These are phyloP conservation scores for Serendipita sp. DNA, from an alignment of 768 basidiomycete genomes.

Conservation along the genomic window DNA sequence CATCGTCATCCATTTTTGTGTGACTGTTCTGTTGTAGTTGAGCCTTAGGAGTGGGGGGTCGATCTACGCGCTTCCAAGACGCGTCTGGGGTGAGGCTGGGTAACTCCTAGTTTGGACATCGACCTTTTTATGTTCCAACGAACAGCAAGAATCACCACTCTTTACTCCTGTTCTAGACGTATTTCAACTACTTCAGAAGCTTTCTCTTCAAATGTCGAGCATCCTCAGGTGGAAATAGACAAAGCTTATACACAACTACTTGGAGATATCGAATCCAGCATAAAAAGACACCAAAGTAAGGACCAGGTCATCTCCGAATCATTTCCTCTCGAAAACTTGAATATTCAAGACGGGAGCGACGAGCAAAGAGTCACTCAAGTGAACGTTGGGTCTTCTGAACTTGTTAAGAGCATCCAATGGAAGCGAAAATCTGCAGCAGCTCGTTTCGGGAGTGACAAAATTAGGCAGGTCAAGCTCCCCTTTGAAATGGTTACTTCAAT, in stretches of 20 bases:
- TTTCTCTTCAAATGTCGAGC: background rate
- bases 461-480: conserved; percentile 59
- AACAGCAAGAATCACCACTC: background rate
- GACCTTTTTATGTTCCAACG: background rate
- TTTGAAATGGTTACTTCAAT: conserved; percentile 54
- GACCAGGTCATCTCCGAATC: background rate
- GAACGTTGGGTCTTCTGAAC: background rate
- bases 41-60: too few species aligned
- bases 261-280: background rate
- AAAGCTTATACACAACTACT: background rate
- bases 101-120: background rate
- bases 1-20: conserved; percentile 70
- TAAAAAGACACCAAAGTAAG: background rate
- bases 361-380: background rate
- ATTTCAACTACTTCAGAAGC: background rate
- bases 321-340: background rate
- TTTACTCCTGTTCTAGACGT: background rate
- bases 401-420: background rate
- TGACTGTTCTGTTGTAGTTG: background rate
- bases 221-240: background rate
- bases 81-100: background rate
- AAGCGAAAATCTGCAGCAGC: conserved; percentile 65
- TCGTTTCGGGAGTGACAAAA: conserved; percentile 52
- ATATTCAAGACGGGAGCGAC: background rate
- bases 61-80: too few species aligned